phyloP scores from a whole-genome alignment of 352 stramenopile species.

The Phytopythium delawarense region DNA sequence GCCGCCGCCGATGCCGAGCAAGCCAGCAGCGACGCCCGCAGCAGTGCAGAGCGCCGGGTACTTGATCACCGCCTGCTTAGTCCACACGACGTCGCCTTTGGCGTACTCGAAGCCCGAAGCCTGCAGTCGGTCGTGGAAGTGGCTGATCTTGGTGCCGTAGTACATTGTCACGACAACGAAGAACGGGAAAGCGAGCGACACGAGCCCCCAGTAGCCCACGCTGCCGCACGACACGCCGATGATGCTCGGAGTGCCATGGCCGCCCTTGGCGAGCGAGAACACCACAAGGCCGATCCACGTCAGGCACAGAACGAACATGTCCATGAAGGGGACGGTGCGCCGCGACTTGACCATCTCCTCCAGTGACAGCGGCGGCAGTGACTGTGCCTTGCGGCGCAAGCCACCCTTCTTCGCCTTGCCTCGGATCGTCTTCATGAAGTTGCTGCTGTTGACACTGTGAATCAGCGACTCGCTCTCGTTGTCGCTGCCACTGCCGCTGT shows the following conservation, averaged over 20 bases:
- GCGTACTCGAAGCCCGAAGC: constrained; percentile 88
- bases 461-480: constrained; percentile 60
- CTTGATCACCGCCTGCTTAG: constrained; percentile 82
- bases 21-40: constrained; percentile 63
- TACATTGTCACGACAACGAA: constrained; percentile 70
- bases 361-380: constrained; percentile 26
- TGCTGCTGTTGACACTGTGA: constrained; percentile 12
- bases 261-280: constrained; percentile 77
- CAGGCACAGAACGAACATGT: constrained; percentile 66
- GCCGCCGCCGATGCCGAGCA: constrained; percentile 87
- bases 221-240: constrained; percentile 66
- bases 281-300: constrained; percentile 76
- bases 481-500: constrained; percentile 32
- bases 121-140: constrained; percentile 56
- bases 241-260: constrained; percentile 69
- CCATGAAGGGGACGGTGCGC: constrained; percentile 45
- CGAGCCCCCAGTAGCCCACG: constrained; percentile 61
- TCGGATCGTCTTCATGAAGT: constrained; percentile 4
- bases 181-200: constrained; percentile 62
- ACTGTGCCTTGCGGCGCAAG: constrained; percentile 2
- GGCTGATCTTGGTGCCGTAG: constrained; percentile 66
- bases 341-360: constrained; percentile 54
- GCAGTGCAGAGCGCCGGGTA: constrained; percentile 72
- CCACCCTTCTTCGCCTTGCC: constrained; percentile 23
- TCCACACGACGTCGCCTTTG: constrained; percentile 96